phyloP scores from a whole-genome alignment of 331 rosid species.

The Malus hybrid region DNA sequence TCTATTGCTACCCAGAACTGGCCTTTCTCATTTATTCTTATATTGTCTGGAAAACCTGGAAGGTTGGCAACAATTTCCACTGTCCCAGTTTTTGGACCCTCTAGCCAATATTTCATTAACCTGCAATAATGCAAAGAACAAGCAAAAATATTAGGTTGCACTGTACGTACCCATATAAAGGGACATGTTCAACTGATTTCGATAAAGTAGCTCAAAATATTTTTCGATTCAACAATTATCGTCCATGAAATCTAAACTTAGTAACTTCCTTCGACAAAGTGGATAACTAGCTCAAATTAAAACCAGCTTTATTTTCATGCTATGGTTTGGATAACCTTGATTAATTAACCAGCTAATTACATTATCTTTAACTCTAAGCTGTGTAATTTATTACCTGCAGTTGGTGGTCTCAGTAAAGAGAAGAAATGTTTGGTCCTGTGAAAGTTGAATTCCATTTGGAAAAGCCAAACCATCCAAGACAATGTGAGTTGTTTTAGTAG shows the following conservation, averaged over 20 bases:
- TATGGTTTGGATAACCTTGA: background rate
- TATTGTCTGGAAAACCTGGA: conserved; percentile 90
- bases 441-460: conserved; percentile 85
- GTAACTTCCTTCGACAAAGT: too few species aligned
- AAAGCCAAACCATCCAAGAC: conserved; percentile 87
- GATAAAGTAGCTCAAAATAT: background rate
- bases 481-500: conserved; percentile 48
- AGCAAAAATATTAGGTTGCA: background rate
- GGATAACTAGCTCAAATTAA: background rate
- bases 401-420: conserved; percentile 86
- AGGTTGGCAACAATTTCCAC: conserved; percentile 54
- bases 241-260: background rate
- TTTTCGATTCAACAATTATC: background rate
- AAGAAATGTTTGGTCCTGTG: conserved; percentile 54
- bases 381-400: conserved; percentile 50
- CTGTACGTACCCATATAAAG: background rate
- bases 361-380: too few species aligned
- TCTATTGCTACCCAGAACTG: conserved; percentile 94
- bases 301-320: background rate
- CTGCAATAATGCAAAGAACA: conserved; percentile 14
- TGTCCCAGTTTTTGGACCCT: conserved; percentile 42
- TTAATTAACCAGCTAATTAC: too few species aligned
- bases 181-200: background rate
- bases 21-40: conserved; percentile 64
- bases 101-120: conserved; percentile 63